Base-by-base conservation (phyloP, 306 rosid species). In the Dryas alaskensis region DNA sequence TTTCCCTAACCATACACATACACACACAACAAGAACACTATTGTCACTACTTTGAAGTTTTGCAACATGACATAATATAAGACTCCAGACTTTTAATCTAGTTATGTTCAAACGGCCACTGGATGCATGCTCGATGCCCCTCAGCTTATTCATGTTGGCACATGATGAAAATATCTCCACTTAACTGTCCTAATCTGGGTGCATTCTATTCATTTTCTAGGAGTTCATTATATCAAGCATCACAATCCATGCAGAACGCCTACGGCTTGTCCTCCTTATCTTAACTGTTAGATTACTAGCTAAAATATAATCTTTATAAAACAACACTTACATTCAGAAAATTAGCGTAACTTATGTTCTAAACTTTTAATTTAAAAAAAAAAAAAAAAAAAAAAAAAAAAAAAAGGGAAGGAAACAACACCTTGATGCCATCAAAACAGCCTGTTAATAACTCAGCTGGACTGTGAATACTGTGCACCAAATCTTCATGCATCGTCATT, bases 371-470 rank as follows among this genome's bases (percentile, higher is more conserved):
- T 6, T 47, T 54, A 72, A 3, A 58, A 10, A 37, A 67, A 17
- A 11, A 14, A 46, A 68, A 44, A 19, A 19, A 19, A 19, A 19
- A 19, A 19, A 19, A 19, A 19, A 58, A 10, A 37, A 67, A 17
- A 11, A 14, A 46, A 68, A 44, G 25, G 27, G 60, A 42, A 55
- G 46, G 47, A 19, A 51, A 51, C 16, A 19, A 65, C 70, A 91
- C 97, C 97, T 89, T 88, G 75, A 91, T 80, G 74, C 90, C 87
- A 84, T 86, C 71, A 74, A 89, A 91, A 74, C 69, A 60, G 63
- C 98, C 98, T 12, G 69, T 89, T 77, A 93, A 68, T 76, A 93
- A 84, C 86, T 93, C 96, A 62, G 97, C 89, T 40, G 97, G 96
- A 72, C 72, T 75, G 42, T 2, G 77, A 19, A 42, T 44, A 47